phyloP scores from a whole-genome alignment of 2,329 filamentous ascomycete species.

The Colletotrichum noveboracense region DNA sequence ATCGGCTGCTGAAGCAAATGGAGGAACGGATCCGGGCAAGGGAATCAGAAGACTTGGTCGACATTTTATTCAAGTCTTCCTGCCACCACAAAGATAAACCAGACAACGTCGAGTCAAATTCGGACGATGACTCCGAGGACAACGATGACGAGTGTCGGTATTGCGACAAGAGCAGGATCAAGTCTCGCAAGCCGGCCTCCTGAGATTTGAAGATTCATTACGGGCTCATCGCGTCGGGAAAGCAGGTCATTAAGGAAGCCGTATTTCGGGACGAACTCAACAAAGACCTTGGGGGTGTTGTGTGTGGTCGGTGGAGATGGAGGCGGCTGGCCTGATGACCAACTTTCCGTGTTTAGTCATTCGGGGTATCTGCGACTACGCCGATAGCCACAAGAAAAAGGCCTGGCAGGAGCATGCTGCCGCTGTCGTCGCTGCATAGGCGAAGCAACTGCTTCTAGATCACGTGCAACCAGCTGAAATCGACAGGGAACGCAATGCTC shows the following conservation, averaged over 20 bases:
- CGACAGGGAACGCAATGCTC: background rate
- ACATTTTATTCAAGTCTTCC: too few relatives aligned
- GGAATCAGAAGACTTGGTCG: too few relatives aligned
- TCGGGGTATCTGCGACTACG: constrained; percentile 45
- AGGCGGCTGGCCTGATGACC: constrained; percentile 30
- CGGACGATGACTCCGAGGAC: background rate
- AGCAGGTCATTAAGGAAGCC: constrained; percentile 40
- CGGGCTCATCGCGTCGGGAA: constrained; percentile 33
- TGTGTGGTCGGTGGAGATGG: constrained; percentile 39
- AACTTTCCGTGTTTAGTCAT: constrained; percentile 38
- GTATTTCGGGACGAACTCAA: constrained; percentile 32
- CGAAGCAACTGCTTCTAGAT: constrained; percentile 22
- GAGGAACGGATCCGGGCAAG: too few relatives aligned
- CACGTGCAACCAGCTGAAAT: background rate
- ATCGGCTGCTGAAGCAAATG: too few relatives aligned
- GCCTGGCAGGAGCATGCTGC: constrained; percentile 41
- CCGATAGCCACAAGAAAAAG: constrained; percentile 42
- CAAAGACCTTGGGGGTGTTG: constrained; percentile 19
- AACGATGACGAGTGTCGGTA: background rate
- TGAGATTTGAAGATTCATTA: constrained; percentile 22
- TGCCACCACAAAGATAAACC: too few relatives aligned
- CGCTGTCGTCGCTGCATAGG: constrained; percentile 34
- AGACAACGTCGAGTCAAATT: too few relatives aligned
- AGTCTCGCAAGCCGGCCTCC: background rate
- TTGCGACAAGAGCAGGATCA: background rate